Conservation (phyloP, 2,329 filamentous ascomycete genomes). For the Ophiostoma montium region DNA sequence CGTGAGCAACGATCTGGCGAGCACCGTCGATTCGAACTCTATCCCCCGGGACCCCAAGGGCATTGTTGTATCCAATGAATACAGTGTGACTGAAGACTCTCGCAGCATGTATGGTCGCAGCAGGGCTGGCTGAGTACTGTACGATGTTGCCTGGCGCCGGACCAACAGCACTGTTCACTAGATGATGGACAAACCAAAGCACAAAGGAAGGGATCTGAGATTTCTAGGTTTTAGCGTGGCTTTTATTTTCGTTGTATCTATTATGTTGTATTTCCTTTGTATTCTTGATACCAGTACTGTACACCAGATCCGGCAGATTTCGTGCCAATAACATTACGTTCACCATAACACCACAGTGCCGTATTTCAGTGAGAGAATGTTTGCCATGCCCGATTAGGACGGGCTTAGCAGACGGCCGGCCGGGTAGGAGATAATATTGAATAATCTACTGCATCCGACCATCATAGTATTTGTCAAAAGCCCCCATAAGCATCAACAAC, state of each 20-base stretch:
- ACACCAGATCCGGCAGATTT: too few species aligned
- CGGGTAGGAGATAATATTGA: too few species aligned
- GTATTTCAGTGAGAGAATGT: too few species aligned
- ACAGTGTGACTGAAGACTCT: slow-evolving; percentile 19
- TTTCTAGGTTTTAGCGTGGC: background rate
- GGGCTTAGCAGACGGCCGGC: too few species aligned
- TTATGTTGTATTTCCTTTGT: background rate
- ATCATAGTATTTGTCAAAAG: too few species aligned
- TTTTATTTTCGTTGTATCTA: background rate
- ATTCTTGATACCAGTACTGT: too few species aligned
- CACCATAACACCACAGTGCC: too few species aligned
- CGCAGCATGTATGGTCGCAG: background rate
- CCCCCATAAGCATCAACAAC: too few species aligned
- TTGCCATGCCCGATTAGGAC: too few species aligned
- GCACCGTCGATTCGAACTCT: background rate
- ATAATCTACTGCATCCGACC: too few species aligned
- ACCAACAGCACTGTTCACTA: background rate
- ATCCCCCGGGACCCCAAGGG: slow-evolving; percentile 11
- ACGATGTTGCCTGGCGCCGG: background rate
- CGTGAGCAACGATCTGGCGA: background rate
- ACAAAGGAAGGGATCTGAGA: background rate
- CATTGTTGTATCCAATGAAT: slow-evolving; percentile 28
- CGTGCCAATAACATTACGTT: too few species aligned
- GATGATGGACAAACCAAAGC: background rate
- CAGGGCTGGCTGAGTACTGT: too few species aligned